Conservation (phyloP, 2,329 filamentous ascomycete species). For the Zymoseptoria passerinii region DNA sequence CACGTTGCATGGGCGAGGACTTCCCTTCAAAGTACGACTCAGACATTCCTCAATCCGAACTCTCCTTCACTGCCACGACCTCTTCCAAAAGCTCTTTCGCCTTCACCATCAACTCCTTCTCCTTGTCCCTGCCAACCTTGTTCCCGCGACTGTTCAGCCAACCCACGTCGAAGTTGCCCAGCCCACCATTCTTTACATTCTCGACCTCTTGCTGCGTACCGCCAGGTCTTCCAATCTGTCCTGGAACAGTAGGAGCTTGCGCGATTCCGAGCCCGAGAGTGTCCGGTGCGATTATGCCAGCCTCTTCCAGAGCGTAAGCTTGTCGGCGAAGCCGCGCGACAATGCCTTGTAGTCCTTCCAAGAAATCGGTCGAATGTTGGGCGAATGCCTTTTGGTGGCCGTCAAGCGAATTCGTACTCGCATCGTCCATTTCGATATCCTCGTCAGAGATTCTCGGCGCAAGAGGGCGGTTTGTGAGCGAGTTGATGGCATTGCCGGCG, state of each 20-base stretch:
- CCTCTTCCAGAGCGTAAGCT: constrained; percentile 74
- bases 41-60: background rate
- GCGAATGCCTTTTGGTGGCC: constrained; percentile 54
- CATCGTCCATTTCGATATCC: constrained; percentile 22
- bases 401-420: constrained; percentile 41
- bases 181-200: constrained; percentile 37
- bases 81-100: constrained; percentile 48
- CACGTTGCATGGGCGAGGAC: too few species aligned
- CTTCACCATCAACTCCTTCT: constrained; percentile 67
- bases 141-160: constrained; percentile 82
- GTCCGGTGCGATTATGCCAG: constrained; percentile 56
- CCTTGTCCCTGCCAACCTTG: constrained; percentile 73
- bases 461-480: constrained; percentile 48
- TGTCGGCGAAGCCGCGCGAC: constrained; percentile 67
- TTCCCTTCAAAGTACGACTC: too few species aligned
- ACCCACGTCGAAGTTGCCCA: constrained; percentile 65
- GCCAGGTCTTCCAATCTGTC: constrained; percentile 3
- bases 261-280: constrained; percentile 22
- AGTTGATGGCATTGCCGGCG: constrained; percentile 55
- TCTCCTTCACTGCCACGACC: constrained; percentile 1
- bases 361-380: constrained; percentile 51
- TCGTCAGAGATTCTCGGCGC: constrained; percentile 18
- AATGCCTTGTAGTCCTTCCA: constrained; percentile 63
- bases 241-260: background rate
- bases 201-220: constrained; percentile 16